phyloP scores from a whole-genome alignment of 2,329 filamentous ascomycete species.

The Annulohypoxylon truncatum region DNA sequence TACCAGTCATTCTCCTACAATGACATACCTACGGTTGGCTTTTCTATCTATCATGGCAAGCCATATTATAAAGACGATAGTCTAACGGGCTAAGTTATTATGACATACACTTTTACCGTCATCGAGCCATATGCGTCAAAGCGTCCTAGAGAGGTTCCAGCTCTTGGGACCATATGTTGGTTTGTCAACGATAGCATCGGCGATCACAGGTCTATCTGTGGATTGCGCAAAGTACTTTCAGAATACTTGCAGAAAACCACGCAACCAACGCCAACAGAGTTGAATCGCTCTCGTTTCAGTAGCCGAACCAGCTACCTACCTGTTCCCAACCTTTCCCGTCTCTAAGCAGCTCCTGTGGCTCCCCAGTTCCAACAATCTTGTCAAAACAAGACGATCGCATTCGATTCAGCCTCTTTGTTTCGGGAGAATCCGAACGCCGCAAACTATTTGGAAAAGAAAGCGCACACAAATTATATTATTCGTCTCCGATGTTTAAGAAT shows the following conservation, averaged over 20 bases:
- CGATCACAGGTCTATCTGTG: neutral
- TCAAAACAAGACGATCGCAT: neutral
- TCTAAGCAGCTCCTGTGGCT: neutral
- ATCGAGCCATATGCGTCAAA: neutral
- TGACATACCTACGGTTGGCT: no score
- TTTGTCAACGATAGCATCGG: neutral
- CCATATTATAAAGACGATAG: no score
- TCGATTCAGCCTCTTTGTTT: neutral
- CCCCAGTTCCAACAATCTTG: neutral
- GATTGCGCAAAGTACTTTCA: neutral
- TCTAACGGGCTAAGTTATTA: no score
- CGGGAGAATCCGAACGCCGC: neutral
- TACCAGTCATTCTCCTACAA: no score
- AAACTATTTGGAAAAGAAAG: neutral
- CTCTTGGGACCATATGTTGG: neutral
- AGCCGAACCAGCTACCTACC: neutral
- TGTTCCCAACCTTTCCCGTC: neutral
- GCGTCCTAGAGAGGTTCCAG: neutral
- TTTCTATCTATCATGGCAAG: no score
- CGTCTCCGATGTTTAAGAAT: neutral
- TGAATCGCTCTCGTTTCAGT: neutral
- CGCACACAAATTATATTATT: neutral
- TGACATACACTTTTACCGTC: neutral
- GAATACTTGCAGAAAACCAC: neutral
- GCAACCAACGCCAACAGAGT: neutral